phyloP scores from a whole-genome alignment of 2,329 filamentous ascomycete genomes.

The Coniochaeta sp. region DNA sequence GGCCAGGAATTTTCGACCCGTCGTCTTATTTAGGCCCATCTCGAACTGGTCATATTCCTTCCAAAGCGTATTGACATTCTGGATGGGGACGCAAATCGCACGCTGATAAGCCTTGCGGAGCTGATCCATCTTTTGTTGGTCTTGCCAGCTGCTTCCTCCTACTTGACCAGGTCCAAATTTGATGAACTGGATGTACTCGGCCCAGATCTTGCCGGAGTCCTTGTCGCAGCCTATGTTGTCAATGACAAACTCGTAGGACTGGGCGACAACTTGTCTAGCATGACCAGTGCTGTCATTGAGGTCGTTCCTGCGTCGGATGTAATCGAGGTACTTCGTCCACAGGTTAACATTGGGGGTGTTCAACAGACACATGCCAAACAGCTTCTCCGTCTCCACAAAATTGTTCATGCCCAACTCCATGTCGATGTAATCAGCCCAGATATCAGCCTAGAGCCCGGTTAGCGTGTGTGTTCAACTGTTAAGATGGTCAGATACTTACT shows the following conservation, averaged over 20 bases:
- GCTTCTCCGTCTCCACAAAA: slow-evolving; percentile 68
- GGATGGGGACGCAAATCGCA: slow-evolving; percentile 79
- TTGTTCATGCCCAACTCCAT: slow-evolving; percentile 88
- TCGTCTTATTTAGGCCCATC: slow-evolving; percentile 86
- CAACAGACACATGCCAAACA: slow-evolving; percentile 76
- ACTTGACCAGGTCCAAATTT: slow-evolving; percentile 79
- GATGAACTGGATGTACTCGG: slow-evolving; percentile 91
- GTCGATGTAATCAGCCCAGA: slow-evolving; percentile 83
- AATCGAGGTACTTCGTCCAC: slow-evolving; percentile 92
- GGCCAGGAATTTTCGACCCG: slow-evolving; percentile 88
- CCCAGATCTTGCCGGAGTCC: slow-evolving; percentile 84
- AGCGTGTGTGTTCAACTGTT: slow-evolving; percentile 15
- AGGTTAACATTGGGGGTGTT: slow-evolving; percentile 75
- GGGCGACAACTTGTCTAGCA: slow-evolving; percentile 70
- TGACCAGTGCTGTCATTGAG: slow-evolving; percentile 72
- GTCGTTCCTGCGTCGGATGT: slow-evolving; percentile 86
- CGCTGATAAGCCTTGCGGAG: slow-evolving; percentile 88
- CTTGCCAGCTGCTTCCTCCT: slow-evolving; percentile 86
- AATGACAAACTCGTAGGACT: slow-evolving; percentile 89
- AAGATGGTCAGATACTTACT: slow-evolving; percentile 51
- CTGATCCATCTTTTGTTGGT: slow-evolving; percentile 95
- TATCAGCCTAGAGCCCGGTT: slow-evolving; percentile 61
- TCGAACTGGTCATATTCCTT: slow-evolving; percentile 98
- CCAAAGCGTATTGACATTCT: slow-evolving; percentile 78
- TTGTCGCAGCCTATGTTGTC: slow-evolving; percentile 86